phyloP scores from a whole-genome alignment of 208 protist genomes.

The Borovskyia barvae region DNA sequence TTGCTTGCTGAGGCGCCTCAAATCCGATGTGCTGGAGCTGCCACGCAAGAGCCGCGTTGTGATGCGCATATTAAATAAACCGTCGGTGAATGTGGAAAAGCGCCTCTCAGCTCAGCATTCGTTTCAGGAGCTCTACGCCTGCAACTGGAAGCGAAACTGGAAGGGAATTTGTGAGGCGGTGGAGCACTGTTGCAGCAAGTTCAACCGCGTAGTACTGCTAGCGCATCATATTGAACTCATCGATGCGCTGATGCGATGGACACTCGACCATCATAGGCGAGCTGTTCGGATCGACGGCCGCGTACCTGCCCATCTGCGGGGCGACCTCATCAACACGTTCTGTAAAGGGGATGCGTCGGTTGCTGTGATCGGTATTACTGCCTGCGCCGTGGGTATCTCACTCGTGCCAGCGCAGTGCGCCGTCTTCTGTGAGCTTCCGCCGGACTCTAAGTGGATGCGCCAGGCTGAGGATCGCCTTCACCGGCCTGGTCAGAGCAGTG shows the following conservation, averaged over 20 bases:
- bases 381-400: constrained; percentile 74
- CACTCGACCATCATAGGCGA: constrained; percentile 20
- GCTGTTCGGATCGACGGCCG: constrained; percentile 69
- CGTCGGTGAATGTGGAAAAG: not conserved
- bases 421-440: constrained; percentile 84
- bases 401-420: constrained; percentile 62
- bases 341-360: constrained; percentile 34
- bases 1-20: constrained; percentile 69
- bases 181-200: constrained; percentile 50
- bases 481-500: constrained; percentile 52
- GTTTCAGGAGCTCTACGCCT: constrained; percentile 68
- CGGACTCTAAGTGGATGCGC: constrained; percentile 70
- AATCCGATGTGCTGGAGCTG: constrained; percentile 74
- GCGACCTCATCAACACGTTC: constrained; percentile 37
- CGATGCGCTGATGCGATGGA: constrained; percentile 28
- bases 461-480: constrained; percentile 87
- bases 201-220: constrained; percentile 67
- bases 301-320: constrained; percentile 34
- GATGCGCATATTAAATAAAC: constrained; percentile 40
- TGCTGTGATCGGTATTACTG: constrained; percentile 75
- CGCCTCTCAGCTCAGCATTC: not conserved
- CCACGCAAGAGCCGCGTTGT: constrained; percentile 66
- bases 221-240: constrained; percentile 77
- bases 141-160: constrained; percentile 51
- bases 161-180: constrained; percentile 62